A percentile compares a stretch with the other conserved stretches of the same genome.
These are phyloP conservation scores for Pyrus pyrifolia DNA, from an alignment of 306 rosid genomes.

Conservation along the genomic window DNA sequence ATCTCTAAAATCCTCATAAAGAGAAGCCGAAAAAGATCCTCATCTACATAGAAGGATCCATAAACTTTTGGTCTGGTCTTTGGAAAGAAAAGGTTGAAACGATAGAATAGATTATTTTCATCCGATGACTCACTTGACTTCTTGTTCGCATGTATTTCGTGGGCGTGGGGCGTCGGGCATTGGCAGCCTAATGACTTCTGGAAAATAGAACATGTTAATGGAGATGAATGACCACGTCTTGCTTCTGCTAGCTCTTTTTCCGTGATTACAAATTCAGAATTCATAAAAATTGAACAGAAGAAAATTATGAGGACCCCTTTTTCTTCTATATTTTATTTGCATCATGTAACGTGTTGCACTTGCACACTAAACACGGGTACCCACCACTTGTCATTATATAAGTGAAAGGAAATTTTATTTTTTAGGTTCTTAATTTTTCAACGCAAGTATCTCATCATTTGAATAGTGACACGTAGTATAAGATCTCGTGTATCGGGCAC, in stretches of 20 bases:
- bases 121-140: not conserved
- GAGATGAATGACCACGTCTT: not conserved
- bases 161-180: not conserved
- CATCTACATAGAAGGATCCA: too few species aligned
- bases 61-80: not conserved
- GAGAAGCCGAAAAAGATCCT: too few species aligned
- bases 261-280: not conserved
- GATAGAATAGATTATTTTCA: not conserved
- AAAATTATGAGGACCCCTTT: not conserved
- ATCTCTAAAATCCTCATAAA: too few species aligned
- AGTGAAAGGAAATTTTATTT: too few species aligned
- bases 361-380: too few species aligned
- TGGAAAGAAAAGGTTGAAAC: too few species aligned
- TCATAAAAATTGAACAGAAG: not conserved
- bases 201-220: not conserved
- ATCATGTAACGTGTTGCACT: not conserved
- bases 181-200: not conserved
- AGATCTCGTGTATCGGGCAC: too few species aligned
- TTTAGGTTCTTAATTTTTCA: too few species aligned
- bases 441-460: too few species aligned
- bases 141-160: not conserved
- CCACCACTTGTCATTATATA: too few species aligned
- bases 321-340: not conserved
- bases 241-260: not conserved
- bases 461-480: too few species aligned